These are phyloP conservation scores for Fraxinus paxiana DNA, from an alignment of 305 asterid genomes.

Conservation along the genomic window DNA sequence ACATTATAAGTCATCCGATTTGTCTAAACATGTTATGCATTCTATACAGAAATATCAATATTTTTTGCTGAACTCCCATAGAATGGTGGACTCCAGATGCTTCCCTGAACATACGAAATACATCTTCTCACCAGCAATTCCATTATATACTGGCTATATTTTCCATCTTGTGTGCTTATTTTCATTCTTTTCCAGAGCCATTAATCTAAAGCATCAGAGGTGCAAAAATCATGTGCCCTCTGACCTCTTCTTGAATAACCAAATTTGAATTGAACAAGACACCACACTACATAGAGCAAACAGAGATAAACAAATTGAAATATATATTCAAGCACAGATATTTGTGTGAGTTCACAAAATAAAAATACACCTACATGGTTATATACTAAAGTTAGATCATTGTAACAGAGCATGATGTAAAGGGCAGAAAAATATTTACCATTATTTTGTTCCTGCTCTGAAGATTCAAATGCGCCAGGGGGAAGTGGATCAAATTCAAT, in stretches of 20 bases:
- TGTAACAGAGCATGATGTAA: not conserved
- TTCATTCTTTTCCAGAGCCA: not conserved
- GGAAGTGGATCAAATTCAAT: slow-evolving; percentile 83
- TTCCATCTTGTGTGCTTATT: not conserved
- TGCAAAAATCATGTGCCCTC: not conserved
- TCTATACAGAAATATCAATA: not conserved
- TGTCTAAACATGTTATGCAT: not conserved
- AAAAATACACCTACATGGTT: not conserved
- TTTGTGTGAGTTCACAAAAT: not conserved
- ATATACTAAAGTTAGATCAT: not conserved
- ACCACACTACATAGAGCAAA: not conserved
- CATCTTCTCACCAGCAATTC: not conserved
- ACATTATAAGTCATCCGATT: not conserved
- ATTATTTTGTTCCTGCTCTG: slow-evolving; percentile 36
- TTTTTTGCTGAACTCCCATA: not conserved
- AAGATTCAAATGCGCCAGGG: slow-evolving; percentile 73
- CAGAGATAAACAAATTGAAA: not conserved
- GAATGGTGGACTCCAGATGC: not conserved
- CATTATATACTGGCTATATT: not conserved
- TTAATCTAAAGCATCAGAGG: not conserved
- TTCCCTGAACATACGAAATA: not conserved
- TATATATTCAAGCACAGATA: not conserved
- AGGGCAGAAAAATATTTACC: slow-evolving; percentile 37
- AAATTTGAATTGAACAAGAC: slow-evolving; percentile 7
- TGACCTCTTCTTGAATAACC: not conserved